phyloP scores from a whole-genome alignment of 306 rosid genomes.

The Lotus japonicus region DNA sequence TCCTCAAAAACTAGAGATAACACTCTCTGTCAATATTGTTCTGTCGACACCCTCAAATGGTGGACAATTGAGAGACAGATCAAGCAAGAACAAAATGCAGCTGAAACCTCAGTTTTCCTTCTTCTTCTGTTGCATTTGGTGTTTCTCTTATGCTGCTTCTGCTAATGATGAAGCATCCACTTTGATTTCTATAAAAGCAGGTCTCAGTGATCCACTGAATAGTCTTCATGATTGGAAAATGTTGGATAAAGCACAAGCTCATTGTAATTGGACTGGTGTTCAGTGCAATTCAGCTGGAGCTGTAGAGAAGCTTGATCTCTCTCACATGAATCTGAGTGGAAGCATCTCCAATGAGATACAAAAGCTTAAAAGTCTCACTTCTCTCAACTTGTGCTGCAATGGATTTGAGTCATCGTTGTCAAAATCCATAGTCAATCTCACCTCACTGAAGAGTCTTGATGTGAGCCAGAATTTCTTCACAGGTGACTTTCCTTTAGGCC shows the following conservation, averaged over 20 bases:
- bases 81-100: conserved; percentile 41
- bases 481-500: conserved; percentile 62
- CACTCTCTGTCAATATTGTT: conserved; percentile 10
- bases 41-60: conserved; percentile 30
- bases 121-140: conserved; percentile 32
- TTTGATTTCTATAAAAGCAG: conserved; percentile 54
- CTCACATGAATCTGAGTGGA: conserved; percentile 84
- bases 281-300: conserved; percentile 55
- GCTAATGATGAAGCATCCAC: conserved; percentile 51
- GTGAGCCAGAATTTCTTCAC: conserved; percentile 73
- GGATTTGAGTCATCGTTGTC: conserved; percentile 59
- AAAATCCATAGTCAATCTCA: conserved; percentile 51
- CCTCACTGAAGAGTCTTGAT: conserved; percentile 51
- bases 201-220: conserved; percentile 57
- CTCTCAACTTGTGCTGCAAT: conserved; percentile 73
- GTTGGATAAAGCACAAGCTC: conserved; percentile 23
- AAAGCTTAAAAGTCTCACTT: conserved; percentile 41
- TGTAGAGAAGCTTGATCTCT: conserved; percentile 63
- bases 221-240: conserved; percentile 60
- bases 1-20: conserved; percentile 23
- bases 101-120: conserved; percentile 42
- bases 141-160: conserved; percentile 21
- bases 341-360: conserved; percentile 49
- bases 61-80: conserved; percentile 30
- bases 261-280: conserved; percentile 81